Evolutionary conservation across 805 yeast species (phyloP).

Genomic region (Nadsonia fulvescens): DNA sequence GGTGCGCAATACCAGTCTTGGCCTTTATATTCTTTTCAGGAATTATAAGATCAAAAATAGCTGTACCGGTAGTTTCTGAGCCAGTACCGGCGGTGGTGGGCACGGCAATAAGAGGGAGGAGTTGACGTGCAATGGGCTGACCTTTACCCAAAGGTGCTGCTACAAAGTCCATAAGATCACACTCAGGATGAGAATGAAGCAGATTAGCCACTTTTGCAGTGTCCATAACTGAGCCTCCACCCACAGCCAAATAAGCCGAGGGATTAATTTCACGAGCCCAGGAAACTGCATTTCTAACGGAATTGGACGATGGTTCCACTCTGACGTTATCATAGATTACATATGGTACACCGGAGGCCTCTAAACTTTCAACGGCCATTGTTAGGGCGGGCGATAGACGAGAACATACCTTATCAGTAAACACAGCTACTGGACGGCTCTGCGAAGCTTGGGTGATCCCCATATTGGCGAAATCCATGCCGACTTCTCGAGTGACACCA

Average conservation of each 20-base stretch:
- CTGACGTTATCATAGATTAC: constrained; percentile 20
- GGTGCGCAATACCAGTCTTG: constrained; percentile 27
- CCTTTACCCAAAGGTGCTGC: constrained; percentile 25
- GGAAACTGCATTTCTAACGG: constrained; percentile 19
- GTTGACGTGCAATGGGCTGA: constrained; percentile 17
- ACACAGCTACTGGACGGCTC: constrained; percentile 24
- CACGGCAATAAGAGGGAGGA: constrained; percentile 25
- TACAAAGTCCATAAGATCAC: constrained; percentile 25
- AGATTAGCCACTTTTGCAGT: constrained; percentile 27
- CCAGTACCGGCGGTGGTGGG: constrained; percentile 32
- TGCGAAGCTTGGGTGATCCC: constrained; percentile 14
- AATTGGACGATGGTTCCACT: constrained; percentile 22
- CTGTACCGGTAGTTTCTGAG: constrained; percentile 29
- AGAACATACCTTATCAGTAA: constrained; percentile 19
- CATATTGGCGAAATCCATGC: constrained; percentile 20
- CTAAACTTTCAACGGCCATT: constrained; percentile 18
- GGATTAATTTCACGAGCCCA: constrained; percentile 21
- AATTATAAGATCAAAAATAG: constrained; percentile 24
- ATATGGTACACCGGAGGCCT: constrained; percentile 18
- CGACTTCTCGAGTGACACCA: constrained; percentile 22
- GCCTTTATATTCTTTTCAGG: constrained; percentile 21
- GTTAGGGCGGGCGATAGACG: constrained; percentile 17
- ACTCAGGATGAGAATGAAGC: constrained; percentile 24
- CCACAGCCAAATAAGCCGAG: constrained; percentile 26
- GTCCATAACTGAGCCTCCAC: constrained; percentile 31